Conservation (phyloP, 2,329 filamentous ascomycete genomes). For the Coniochaeta pulveracea region DNA sequence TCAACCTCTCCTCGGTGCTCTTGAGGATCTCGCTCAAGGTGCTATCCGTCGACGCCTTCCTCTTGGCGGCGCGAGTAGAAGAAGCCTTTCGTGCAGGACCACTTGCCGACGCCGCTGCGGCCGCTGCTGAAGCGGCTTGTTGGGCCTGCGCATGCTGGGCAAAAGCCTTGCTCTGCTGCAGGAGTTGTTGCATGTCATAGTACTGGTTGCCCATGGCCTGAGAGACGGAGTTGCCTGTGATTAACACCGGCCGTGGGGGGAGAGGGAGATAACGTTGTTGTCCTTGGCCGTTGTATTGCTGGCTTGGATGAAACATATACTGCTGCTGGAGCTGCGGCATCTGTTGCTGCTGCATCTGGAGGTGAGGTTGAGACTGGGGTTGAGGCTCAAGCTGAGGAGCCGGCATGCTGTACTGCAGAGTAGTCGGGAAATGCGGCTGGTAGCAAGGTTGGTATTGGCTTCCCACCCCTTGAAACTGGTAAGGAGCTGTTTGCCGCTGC, state of each 20-base stretch:
- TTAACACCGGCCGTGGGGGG: constrained; percentile 7
- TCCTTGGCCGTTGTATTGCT: too few relatives aligned
- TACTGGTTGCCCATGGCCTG: neutral
- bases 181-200: neutral
- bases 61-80: neutral
- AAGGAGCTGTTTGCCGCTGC: neutral
- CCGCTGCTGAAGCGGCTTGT: constrained; percentile 5
- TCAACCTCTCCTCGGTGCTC: constrained; percentile 39
- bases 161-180: constrained; percentile 1
- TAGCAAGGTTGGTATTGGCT: too few relatives aligned
- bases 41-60: constrained; percentile 28
- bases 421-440: too few relatives aligned
- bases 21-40: constrained; percentile 39
- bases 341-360: constrained; percentile 4
- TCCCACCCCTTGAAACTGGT: constrained; percentile 5
- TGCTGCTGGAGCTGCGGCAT: neutral
- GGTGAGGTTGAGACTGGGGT: too few relatives aligned
- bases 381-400: too few relatives aligned
- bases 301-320: too few relatives aligned
- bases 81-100: too few relatives aligned
- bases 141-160: constrained; percentile 1
- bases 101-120: neutral
- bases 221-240: constrained; percentile 5
- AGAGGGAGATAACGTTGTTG: constrained; percentile 2
- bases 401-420: too few relatives aligned